phyloP scores from a whole-genome alignment of 345 rosid genomes.

The Arabidopsis suecica region DNA sequence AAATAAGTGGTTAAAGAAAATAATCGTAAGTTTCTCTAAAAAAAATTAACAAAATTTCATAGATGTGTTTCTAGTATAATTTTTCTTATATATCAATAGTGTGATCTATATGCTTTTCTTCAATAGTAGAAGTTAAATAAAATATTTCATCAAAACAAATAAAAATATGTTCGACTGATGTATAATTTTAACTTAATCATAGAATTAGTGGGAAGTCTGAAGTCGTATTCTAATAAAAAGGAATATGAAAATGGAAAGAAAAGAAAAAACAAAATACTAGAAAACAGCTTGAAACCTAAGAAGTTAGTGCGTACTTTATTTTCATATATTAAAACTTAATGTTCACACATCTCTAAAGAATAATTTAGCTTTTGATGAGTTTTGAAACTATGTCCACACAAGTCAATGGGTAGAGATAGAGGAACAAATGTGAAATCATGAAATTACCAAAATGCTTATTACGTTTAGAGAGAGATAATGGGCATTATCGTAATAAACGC shows the following conservation, averaged over 20 bases:
- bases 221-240: background rate
- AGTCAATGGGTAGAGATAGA: slow-evolving; percentile 35
- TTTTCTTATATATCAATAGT: too few relatives aligned
- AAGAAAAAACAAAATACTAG: background rate
- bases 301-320: slow-evolving; percentile 27
- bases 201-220: too few relatives aligned
- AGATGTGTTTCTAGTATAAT: background rate
- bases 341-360: slow-evolving; percentile 38
- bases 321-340: slow-evolving; percentile 29
- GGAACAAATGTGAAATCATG: background rate
- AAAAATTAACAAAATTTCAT: background rate
- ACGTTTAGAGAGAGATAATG: background rate
- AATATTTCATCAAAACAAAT: too few relatives aligned
- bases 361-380: slow-evolving; percentile 28
- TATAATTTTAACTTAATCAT: too few relatives aligned
- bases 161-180: too few relatives aligned
- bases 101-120: too few relatives aligned
- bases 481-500: slow-evolving; percentile 14
- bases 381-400: slow-evolving; percentile 36
- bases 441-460: slow-evolving; percentile 23
- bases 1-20: background rate
- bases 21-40: background rate
- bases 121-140: too few relatives aligned
- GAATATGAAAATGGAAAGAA: slow-evolving; percentile 1
- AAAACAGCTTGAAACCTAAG: slow-evolving; percentile 40